phyloP scores from a whole-genome alignment of 352 stramenopile genomes.

The Pythium coloratum region DNA sequence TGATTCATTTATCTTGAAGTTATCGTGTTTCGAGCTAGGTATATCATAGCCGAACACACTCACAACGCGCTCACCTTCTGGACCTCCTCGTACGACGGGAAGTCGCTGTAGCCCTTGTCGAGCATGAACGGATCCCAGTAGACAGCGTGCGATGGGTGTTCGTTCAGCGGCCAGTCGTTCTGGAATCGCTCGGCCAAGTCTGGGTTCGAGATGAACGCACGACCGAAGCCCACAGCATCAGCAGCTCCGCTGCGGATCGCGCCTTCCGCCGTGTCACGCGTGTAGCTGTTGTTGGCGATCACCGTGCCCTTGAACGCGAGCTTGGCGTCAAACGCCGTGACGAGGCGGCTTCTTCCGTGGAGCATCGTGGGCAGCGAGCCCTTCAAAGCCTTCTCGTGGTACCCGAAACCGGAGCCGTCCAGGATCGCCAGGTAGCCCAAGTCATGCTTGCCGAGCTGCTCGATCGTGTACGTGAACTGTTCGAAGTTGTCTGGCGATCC shows the following conservation, averaged over 20 bases:
- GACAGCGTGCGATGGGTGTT: not conserved
- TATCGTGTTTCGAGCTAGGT: no score
- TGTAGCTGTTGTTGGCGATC: constrained; percentile 43
- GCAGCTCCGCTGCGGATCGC: constrained; percentile 20
- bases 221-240: constrained; percentile 34
- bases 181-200: constrained; percentile 35
- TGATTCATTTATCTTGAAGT: no score
- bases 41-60: no score
- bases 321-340: constrained; percentile 33
- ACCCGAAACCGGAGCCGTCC: constrained; percentile 48
- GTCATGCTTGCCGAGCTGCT: constrained; percentile 33
- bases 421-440: constrained; percentile 50
- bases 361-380: not conserved
- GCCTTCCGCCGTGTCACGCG: constrained; percentile 19
- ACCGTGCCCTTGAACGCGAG: constrained; percentile 36
- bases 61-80: no score
- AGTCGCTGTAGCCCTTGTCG: no score
- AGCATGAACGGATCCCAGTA: no score
- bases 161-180: constrained; percentile 32
- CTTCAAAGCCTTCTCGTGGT: constrained; percentile 29
- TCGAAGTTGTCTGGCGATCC: constrained; percentile 42
- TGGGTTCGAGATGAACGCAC: constrained; percentile 43
- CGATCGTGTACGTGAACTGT: constrained; percentile 35
- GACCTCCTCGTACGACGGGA: no score
- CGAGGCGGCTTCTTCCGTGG: constrained; percentile 30